Base-by-base conservation (phyloP, 139 green algal species). In the Closterium sp. region DNA sequence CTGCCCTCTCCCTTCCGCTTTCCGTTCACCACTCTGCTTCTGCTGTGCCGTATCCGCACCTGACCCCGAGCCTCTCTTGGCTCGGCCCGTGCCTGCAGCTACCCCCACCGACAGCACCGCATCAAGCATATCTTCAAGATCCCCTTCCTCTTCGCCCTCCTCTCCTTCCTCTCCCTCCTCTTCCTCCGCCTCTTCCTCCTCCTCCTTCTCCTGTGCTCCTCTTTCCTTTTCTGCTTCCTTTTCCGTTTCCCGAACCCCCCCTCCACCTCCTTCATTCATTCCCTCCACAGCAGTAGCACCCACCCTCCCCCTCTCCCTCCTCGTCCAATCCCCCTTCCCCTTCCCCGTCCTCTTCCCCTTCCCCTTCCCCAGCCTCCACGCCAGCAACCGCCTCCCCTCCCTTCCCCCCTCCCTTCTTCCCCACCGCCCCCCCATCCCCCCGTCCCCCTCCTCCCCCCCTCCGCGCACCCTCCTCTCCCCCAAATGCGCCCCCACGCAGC, bases 401-500 rank as follows among this genome's bases (percentile, higher is more conserved):
- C 7, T 6, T 70, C 29, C 17, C 70, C 17, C 24, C 29, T 89
- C 32, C 91, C 19, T 84, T 32, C 91, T n/a, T 30, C 34, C 1
- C 28, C 27, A 30, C 34, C 88, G 32, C 9, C 19, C 27, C 42
- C 70, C 89, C 91, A 31, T 94, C 91, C 70, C 87, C 79, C 9
- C 62, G 0, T 86, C 27, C 89, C 27, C 91, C 28, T 88, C 32
- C 34, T 89, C 94, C 21, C 5, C 89, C 70, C 90, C 95, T 31
- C 89, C 89, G 13, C 92, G 45, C 21, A 94, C 89, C 24, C 89
- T 4, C 7, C 92, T 42, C 95, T 99, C 98, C 3, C 98, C 97
- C 62, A 97, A 42, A 92, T 99, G 98, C 2, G 92, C 94, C 0
- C 94, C 96, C 17, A 99, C 95, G 93, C 92, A 97, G 32, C 91